A percentile compares a stretch with the other conserved stretches of the same genome.
These are phyloP conservation scores for Waitea zeae DNA, from an alignment of 1,284 basidiomycete species.

Conservation along the genomic window DNA sequence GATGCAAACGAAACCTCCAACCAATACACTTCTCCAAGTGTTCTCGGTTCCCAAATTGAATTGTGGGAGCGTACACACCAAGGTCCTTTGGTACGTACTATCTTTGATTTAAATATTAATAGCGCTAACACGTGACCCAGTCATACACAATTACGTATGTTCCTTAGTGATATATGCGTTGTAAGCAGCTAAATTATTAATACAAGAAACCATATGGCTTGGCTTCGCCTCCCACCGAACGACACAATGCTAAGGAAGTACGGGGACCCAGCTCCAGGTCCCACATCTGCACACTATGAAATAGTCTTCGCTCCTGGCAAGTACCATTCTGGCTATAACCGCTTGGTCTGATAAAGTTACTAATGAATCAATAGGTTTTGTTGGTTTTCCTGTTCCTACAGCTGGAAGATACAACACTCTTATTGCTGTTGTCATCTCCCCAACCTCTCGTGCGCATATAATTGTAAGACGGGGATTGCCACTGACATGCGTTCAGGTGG, in stretches of 20 bases:
- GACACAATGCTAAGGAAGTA: slow-evolving; percentile 4
- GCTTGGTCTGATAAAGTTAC: too few species aligned
- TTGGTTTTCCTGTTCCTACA: slow-evolving; percentile 4
- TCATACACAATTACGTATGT: too few species aligned
- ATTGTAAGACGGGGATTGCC: too few species aligned
- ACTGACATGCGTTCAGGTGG: too few species aligned
- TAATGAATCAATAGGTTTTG: slow-evolving; percentile 6
- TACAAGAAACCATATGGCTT: slow-evolving; percentile 10
- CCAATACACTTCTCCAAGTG: neutral
- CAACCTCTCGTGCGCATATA: too few species aligned
- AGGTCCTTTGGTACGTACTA: too few species aligned
- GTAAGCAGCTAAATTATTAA: slow-evolving; percentile 4
- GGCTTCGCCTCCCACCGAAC: slow-evolving; percentile 8
- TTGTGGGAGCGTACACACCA: slow-evolving; percentile 8
- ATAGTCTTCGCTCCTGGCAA: slow-evolving; percentile 13
- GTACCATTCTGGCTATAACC: too few species aligned
- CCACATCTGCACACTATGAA: slow-evolving; percentile 14
- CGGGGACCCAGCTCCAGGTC: slow-evolving; percentile 10
- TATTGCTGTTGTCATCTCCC: slow-evolving; percentile 3
- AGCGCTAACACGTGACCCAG: too few species aligned
- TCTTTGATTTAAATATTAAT: too few species aligned
- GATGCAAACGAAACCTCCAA: neutral
- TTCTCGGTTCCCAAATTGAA: slow-evolving; percentile 1
- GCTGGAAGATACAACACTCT: slow-evolving; percentile 10
- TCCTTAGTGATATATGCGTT: slow-evolving; percentile 7